Evolutionary conservation across 75 land plant species (phyloP), one percentile per base, ranked within the genome.

Genomic region (Azolla pinnata): DNA sequence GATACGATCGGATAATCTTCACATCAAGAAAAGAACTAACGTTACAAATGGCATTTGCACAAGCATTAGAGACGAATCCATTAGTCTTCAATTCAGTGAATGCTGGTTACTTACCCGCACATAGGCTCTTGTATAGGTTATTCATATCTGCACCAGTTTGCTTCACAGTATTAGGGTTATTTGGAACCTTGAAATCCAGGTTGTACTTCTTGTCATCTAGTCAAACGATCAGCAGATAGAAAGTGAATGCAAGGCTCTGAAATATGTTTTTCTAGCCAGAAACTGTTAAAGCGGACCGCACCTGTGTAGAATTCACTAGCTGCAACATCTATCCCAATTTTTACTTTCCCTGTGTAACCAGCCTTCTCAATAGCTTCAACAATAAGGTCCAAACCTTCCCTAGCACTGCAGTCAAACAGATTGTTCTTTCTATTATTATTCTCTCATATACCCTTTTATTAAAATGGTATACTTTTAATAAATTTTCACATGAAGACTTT

Each of bases 291-390:
- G n/a, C n/a, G 30, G 0, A 3, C 17, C 63, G 67, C 34, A 95
- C 99, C 83, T 56, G 81, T 84, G 69, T 77, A 85, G 60, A 95
- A 95, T 46, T 86, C 86, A 76, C 91, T 90, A 26, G 99, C 99
- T 59, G 88, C 85, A 60, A 90, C 83, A 72, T 86, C 85, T 54
- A 95, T 71, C 31, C 91, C 96, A 60, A 95, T 81, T 75, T 86
- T 90, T 31, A 95, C 71, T 67, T 76, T 83, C 16, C 88, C 99
- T 28, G 63, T 76, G 47, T 79, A 82, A 5, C 99, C 97, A 35
- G 97, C 83, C 75, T 83, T 81, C 44, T 78, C 79, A 67, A 95
- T 90, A 49, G 99, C 99, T 54, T 83, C 97, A 50, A 73, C 82
- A 38, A 95, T 77, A 33, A 90, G 80, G 71, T 95, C 99, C 77